phyloP scores from a whole-genome alignment of 2,329 filamentous ascomycete species.

The Sclerotinia spermophila region DNA sequence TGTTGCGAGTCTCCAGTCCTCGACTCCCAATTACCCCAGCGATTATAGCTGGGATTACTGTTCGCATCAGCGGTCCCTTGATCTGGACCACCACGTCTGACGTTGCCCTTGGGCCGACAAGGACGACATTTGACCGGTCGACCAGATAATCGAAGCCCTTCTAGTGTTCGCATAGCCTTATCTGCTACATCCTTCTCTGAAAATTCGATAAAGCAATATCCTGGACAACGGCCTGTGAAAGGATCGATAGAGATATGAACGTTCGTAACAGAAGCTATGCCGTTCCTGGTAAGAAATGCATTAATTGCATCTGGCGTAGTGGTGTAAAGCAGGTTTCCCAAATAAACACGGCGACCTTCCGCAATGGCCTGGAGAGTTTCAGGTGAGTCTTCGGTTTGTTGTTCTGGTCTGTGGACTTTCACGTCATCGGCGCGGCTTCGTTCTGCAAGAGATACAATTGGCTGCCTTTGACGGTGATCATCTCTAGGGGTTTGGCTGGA shows the following conservation, averaged over 20 bases:
- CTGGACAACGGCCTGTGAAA: background rate
- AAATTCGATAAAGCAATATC: conserved; percentile 13
- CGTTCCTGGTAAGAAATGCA: background rate
- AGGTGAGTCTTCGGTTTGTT: background rate
- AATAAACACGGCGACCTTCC: conserved; percentile 6
- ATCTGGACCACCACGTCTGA: background rate
- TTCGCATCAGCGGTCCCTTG: background rate
- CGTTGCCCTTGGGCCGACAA: background rate
- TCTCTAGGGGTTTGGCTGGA: background rate
- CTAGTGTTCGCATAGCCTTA: background rate
- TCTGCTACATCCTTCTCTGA: background rate
- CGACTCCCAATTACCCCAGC: background rate
- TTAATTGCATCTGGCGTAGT: background rate
- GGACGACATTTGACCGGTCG: background rate
- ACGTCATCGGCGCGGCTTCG: background rate
- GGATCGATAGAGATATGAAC: background rate
- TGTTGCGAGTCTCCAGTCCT: background rate
- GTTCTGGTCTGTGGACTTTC: background rate
- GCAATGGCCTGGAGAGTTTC: background rate
- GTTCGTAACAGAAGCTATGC: background rate
- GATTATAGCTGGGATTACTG: background rate
- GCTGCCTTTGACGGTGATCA: conserved; percentile 1
- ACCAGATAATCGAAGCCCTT: background rate
- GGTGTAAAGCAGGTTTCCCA: conserved; percentile 1
- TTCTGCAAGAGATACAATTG: background rate